phyloP scores from a whole-genome alignment of 208 protist species.

The Vickermania spadyakhi region DNA sequence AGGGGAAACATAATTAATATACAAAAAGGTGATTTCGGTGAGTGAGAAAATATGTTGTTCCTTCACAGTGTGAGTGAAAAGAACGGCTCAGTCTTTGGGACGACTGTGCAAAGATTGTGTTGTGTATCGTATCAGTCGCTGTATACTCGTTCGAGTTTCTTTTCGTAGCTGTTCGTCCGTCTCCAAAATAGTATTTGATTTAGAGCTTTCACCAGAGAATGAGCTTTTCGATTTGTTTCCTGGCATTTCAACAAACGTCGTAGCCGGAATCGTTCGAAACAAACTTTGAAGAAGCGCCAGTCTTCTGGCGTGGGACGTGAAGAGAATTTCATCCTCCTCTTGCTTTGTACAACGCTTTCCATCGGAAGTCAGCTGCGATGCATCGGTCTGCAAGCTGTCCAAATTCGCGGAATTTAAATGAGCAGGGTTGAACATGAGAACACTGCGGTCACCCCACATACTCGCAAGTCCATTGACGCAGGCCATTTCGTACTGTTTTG shows the following conservation, averaged over 20 bases:
- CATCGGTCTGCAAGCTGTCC: background rate
- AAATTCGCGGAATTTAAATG: background rate
- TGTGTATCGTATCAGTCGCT: constrained; percentile 1
- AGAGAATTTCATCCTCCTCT: background rate
- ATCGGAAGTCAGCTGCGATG: background rate
- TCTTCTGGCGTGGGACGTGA: background rate
- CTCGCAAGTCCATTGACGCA: background rate
- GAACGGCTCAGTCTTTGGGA: too few relatives aligned
- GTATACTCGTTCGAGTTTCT: background rate
- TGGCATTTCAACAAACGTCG: background rate
- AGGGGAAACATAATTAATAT: too few relatives aligned
- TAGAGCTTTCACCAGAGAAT: background rate
- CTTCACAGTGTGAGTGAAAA: too few relatives aligned
- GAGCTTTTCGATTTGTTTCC: background rate
- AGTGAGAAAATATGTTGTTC: too few relatives aligned
- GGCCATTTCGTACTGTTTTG: constrained; percentile 16
- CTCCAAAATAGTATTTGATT: background rate
- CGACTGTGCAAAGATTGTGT: background rate
- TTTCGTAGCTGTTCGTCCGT: background rate
- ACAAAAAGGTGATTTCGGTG: too few relatives aligned
- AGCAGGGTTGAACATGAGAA: background rate
- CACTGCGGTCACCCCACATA: background rate
- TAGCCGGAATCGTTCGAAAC: background rate
- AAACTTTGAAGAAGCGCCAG: background rate
- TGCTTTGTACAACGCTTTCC: background rate